phyloP scores from a whole-genome alignment of 1,284 basidiomycete species.

The Cryptococcus sp. region DNA sequence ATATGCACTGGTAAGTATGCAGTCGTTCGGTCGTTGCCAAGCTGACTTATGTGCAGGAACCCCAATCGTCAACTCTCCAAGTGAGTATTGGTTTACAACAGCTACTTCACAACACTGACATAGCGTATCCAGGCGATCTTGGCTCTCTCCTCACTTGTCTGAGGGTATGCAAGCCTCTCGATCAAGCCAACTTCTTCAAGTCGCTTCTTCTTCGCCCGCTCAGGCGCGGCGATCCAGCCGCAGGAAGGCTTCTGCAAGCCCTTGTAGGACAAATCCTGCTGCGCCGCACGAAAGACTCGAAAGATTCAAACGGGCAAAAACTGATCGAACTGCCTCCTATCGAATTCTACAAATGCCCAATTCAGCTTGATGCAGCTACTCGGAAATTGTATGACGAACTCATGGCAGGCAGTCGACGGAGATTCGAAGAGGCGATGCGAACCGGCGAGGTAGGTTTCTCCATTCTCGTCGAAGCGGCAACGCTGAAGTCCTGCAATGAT shows the following conservation, averaged over 20 bases:
- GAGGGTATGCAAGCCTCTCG: constrained; percentile 74
- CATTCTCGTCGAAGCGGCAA: background rate
- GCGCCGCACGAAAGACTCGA: constrained; percentile 83
- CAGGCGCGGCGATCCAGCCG: constrained; percentile 65
- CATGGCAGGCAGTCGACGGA: constrained; percentile 63
- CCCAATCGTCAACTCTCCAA: constrained; percentile 83
- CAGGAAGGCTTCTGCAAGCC: constrained; percentile 73
- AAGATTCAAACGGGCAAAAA: constrained; percentile 70
- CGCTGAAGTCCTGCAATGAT: constrained; percentile 5
- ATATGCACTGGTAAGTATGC: constrained; percentile 38
- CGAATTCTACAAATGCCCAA: constrained; percentile 53
- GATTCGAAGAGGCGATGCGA: constrained; percentile 63
- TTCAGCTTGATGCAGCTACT: constrained; percentile 68
- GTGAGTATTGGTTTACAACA: constrained; percentile 24
- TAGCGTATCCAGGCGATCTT: constrained; percentile 63
- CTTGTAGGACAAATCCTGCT: constrained; percentile 82
- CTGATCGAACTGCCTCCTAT: constrained; percentile 76
- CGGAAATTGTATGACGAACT: constrained; percentile 74
- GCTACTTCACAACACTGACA: no score
- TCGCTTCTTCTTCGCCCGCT: constrained; percentile 70
- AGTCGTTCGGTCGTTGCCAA: background rate
- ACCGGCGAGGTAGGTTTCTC: constrained; percentile 28
- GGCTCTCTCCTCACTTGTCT: constrained; percentile 81
- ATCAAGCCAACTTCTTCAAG: constrained; percentile 76
- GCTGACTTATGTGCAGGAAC: constrained; percentile 62